These are phyloP conservation scores for Fusarium xylarioides DNA, from an alignment of 2,329 filamentous ascomycete genomes.

Conservation along the genomic window DNA sequence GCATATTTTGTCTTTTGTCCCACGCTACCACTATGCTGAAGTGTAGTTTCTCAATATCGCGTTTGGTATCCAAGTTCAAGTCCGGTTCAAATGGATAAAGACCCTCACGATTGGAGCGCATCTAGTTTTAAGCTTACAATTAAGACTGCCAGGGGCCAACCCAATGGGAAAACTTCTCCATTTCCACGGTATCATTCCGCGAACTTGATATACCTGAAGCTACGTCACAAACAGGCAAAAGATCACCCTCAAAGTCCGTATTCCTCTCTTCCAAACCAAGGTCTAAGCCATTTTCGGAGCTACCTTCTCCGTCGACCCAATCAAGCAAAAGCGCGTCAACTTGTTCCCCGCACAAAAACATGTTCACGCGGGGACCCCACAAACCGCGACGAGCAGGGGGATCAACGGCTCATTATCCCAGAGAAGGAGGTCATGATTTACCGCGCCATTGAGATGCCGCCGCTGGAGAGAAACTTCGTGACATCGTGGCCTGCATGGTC, in stretches of 20 bases:
- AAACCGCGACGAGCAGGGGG: neutral
- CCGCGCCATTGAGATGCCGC: constrained; percentile 18
- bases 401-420: neutral
- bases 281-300: neutral
- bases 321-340: neutral
- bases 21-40: accelerated
- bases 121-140: neutral
- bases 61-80: accelerated
- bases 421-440: constrained; percentile 10
- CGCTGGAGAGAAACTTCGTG: neutral
- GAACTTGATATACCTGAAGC: neutral
- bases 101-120: constrained; percentile 3
- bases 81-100: accelerated
- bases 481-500: neutral
- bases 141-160: neutral
- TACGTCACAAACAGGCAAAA: constrained; percentile 12
- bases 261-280: neutral
- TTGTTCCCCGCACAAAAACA: constrained; percentile 12
- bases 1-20: accelerated
- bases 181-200: neutral
- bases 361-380: constrained; percentile 22
- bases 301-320: constrained; percentile 8
- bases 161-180: neutral
- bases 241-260: neutral
- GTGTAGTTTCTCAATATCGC: accelerated